Conservation (phyloP, 495 filamentous ascomycete species). For the Penicillium canariense region DNA sequence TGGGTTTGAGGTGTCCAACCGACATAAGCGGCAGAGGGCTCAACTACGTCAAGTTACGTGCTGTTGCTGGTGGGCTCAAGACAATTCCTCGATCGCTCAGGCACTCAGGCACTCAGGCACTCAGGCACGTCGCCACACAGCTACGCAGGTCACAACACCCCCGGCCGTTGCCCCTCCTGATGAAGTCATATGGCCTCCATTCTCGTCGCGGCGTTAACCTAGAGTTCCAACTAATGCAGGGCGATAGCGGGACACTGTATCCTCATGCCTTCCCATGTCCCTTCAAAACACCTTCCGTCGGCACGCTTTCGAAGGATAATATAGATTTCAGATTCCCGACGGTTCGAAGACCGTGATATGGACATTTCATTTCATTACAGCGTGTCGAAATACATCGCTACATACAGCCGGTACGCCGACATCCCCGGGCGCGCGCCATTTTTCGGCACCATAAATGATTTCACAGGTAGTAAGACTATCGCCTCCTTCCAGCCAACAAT, state of each 20-base stretch:
- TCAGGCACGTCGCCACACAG: too few relatives aligned
- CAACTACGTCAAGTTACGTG: too few relatives aligned
- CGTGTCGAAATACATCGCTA: slow-evolving; percentile 32
- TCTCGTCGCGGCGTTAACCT: too few relatives aligned
- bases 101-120: not conserved
- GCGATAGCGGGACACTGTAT: too few relatives aligned
- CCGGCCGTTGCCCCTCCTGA: too few relatives aligned
- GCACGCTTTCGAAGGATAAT: not conserved
- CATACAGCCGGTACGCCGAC: slow-evolving; percentile 30
- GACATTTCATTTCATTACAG: slow-evolving; percentile 30
- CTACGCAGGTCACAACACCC: not conserved
- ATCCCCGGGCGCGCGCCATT: slow-evolving; percentile 25
- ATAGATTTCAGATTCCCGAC: not conserved
- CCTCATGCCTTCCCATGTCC: too few relatives aligned
- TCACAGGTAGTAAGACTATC: not conserved
- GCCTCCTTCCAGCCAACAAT: not conserved
- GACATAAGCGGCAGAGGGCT: not conserved
- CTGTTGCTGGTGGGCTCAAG: too few relatives aligned
- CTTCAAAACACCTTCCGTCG: too few relatives aligned
- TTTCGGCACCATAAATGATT: slow-evolving; percentile 20
- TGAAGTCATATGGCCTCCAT: not conserved
- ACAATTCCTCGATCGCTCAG: too few relatives aligned
- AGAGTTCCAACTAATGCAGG: too few relatives aligned
- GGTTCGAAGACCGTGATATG: slow-evolving; percentile 14
- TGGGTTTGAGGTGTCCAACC: not conserved